phyloP scores from a whole-genome alignment of 495 filamentous ascomycete species.

The Ramalina peruviana region DNA sequence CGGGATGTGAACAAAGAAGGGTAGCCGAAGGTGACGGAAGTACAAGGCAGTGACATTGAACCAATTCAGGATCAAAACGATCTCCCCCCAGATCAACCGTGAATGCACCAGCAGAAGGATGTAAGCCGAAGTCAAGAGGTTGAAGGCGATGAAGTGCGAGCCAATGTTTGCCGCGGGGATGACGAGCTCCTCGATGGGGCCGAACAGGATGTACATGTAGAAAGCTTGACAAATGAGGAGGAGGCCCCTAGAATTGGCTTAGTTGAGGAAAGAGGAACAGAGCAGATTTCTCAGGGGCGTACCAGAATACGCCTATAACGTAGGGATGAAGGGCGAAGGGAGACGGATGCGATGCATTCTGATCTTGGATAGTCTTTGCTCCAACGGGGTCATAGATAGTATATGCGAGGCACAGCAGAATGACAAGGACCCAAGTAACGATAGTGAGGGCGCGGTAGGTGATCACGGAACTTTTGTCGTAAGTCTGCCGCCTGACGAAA shows the following conservation, averaged over 20 bases:
- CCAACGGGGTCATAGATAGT: conserved; percentile 46
- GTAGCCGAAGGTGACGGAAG: conserved; percentile 57
- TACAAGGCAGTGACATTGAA: conserved; percentile 63
- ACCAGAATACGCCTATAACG: conserved; percentile 71
- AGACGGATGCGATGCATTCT: conserved; percentile 48
- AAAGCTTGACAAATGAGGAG: conserved; percentile 60
- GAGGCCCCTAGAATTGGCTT: conserved; percentile 40
- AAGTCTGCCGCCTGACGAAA: conserved; percentile 49
- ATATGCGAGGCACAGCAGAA: conserved; percentile 58
- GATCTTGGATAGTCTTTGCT: conserved; percentile 51
- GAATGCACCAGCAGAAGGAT: conserved; percentile 69
- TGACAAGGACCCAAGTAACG: conserved; percentile 55
- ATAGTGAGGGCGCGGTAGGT: conserved; percentile 55
- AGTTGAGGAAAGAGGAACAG: neutral
- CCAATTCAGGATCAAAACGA: conserved; percentile 66
- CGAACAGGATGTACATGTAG: conserved; percentile 68
- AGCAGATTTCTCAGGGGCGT: conserved; percentile 9
- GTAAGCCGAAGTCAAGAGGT: conserved; percentile 64
- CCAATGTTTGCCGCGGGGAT: conserved; percentile 62
- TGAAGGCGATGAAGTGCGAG: conserved; percentile 73
- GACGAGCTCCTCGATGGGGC: conserved; percentile 40
- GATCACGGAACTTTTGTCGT: conserved; percentile 33
- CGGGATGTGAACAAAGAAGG: conserved; percentile 57
- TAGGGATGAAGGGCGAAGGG: conserved; percentile 61
- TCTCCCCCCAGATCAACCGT: conserved; percentile 56